These are phyloP conservation scores for Cordyceps cicadae DNA, from an alignment of 2,329 filamentous ascomycete species.

Conservation along the genomic window DNA sequence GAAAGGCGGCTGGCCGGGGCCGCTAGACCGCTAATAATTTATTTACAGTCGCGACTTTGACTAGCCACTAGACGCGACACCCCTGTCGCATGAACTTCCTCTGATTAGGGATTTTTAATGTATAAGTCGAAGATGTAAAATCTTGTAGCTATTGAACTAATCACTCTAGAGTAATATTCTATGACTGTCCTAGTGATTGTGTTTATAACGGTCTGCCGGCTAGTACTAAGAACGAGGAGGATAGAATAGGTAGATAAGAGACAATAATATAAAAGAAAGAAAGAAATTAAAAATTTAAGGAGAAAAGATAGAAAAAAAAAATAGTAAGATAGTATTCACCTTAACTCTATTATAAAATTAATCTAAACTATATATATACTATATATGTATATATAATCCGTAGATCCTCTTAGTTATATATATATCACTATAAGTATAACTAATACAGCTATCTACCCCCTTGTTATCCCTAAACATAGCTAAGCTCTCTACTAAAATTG, in stretches of 20 bases:
- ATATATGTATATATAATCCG: not conserved
- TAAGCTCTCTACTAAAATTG: not conserved
- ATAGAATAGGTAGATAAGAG: too few relatives aligned
- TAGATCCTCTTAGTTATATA: not conserved
- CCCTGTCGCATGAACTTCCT: not conserved
- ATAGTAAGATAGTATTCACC: too few relatives aligned
- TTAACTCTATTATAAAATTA: not conserved
- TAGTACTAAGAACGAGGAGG: too few relatives aligned
- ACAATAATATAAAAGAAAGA: too few relatives aligned
- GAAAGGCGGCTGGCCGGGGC: not conserved
- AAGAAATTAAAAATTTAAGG: too few relatives aligned
- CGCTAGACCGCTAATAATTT: not conserved
- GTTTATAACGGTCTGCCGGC: too few relatives aligned
- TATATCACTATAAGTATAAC: not conserved
- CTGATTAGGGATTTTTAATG: not conserved
- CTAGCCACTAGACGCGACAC: not conserved
- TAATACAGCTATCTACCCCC: too few relatives aligned
- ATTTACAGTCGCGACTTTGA: not conserved
- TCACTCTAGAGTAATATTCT: too few relatives aligned
- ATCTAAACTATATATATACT: not conserved
- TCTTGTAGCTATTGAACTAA: not conserved
- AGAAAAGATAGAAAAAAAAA: too few relatives aligned
- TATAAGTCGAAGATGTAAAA: not conserved
- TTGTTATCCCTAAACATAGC: not conserved
- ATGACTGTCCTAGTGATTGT: too few relatives aligned